These are phyloP conservation scores for Juncus effusus DNA, from an alignment of 176 grass and related monocot genomes.

Conservation along the genomic window DNA sequence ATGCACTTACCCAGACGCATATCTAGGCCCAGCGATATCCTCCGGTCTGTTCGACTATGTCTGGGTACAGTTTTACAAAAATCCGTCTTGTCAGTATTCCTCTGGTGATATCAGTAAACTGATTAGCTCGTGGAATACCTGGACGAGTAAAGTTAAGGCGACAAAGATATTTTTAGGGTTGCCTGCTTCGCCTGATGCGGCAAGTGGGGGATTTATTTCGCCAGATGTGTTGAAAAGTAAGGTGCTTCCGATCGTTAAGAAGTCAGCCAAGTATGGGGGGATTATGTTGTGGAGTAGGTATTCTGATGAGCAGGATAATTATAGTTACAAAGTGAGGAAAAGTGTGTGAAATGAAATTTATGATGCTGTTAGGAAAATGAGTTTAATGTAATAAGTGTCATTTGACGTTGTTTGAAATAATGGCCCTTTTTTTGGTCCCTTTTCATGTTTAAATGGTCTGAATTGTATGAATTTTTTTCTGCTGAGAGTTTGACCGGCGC, in stretches of 20 bases:
- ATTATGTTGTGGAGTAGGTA: slow-evolving; percentile 67
- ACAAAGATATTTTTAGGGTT: slow-evolving; percentile 53
- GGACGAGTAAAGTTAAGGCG: slow-evolving; percentile 39
- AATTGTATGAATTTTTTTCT: too few relatives aligned
- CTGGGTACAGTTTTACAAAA: slow-evolving; percentile 94
- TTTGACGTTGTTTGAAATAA: too few relatives aligned
- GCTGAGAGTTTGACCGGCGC: too few relatives aligned
- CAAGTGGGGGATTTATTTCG: slow-evolving; percentile 36
- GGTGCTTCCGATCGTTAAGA: slow-evolving; percentile 38
- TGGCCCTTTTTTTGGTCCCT: too few relatives aligned
- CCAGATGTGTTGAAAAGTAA: slow-evolving; percentile 22
- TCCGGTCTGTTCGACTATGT: slow-evolving; percentile 74
- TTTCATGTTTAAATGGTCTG: too few relatives aligned
- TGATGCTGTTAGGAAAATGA: background rate
- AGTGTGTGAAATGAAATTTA: slow-evolving; percentile 16
- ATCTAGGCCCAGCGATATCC: slow-evolving; percentile 33
- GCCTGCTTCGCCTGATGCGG: slow-evolving; percentile 34
- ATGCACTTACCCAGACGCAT: slow-evolving; percentile 50
- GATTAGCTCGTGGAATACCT: slow-evolving; percentile 39
- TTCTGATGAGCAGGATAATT: slow-evolving; percentile 35
- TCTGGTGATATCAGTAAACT: slow-evolving; percentile 28
- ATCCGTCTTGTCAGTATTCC: slow-evolving; percentile 54
- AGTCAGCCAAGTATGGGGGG: slow-evolving; percentile 36
- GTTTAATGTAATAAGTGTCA: too few relatives aligned
- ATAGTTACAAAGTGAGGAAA: slow-evolving; percentile 40